Evolutionary conservation across 163 green algal species (phyloP).

Genomic region (Volvox carteri): DNA sequence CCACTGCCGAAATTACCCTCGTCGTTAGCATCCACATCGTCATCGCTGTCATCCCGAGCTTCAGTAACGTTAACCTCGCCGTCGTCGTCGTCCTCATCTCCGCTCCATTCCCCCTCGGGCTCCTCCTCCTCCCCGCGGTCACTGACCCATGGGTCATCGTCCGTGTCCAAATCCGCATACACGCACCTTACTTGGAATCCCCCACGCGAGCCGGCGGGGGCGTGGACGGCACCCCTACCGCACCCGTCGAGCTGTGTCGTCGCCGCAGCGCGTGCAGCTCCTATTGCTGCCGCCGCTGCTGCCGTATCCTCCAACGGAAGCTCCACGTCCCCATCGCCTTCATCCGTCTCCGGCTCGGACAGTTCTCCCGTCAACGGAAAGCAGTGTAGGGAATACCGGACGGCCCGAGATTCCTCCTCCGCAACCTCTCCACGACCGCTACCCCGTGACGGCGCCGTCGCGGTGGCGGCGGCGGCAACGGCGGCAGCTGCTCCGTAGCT

Average conservation of each 20-base stretch:
- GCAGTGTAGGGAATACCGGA: constrained; percentile 39
- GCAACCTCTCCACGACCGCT: not conserved
- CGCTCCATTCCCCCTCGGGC: not conserved
- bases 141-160: constrained; percentile 8
- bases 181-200: not conserved
- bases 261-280: not conserved
- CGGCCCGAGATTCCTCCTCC: not conserved
- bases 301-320: not conserved
- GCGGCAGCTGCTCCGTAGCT: not conserved
- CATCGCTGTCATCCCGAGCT: not conserved
- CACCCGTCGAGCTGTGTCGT: not conserved
- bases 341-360: not conserved
- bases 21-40: not conserved
- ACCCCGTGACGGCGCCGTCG: not conserved
- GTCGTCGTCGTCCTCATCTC: not conserved
- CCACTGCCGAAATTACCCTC: not conserved
- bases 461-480: not conserved
- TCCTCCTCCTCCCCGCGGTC: too few relatives aligned
- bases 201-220: not conserved
- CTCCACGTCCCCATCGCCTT: not conserved
- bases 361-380: constrained; percentile 12
- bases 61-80: not conserved
- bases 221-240: not conserved
- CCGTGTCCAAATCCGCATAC: not conserved
- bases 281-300: not conserved